Base-by-base conservation (phyloP, 2,329 filamentous ascomycete genomes). In the Stemphylium lycopersici region DNA sequence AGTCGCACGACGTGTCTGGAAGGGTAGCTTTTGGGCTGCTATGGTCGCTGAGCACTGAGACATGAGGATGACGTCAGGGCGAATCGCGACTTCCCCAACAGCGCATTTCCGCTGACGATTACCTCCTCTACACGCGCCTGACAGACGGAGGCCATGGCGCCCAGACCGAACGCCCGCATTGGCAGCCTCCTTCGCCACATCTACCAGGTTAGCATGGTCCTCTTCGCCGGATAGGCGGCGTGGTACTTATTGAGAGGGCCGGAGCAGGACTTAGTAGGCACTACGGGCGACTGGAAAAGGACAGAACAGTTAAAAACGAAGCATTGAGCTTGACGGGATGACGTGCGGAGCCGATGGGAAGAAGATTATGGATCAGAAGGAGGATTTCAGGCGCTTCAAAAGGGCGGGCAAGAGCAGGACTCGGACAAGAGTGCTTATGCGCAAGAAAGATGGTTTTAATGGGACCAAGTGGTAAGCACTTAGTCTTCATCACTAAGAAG, bases 121-220 rank as follows among this genome's bases (percentile, higher is more conserved):
- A 31, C 15, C 34, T 24, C 24, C 18, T 22, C 22, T n/a, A 3
- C 11, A 13, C 36, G 2, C 18, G 40, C 24, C 20, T 15, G 1
- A 16, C 16, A 26, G 22, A 15, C 48, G 34, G 13, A 44, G 15
- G 38, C 6, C 22, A 62, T 61, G 42, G 39, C 55, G 6, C 29
- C 51, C 24, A 47, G 39, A 10, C 15, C 52, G 5, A 61, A 53
- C 5, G 8, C 46, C 7, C 51, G 43, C 13, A 20, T 59, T 11
- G 29, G 43, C 12, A 55, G 47, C 2, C 57, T 66, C 5, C 41
- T 64, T 22, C 56, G 47, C 24, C 61, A 59, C 43, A 64, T 55
- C 2, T 58, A 58, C 20, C 60, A 55, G 37, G 56, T 41, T 1
- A 65, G 63, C 29, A 40, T 63, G 41, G 45, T 63, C 20, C 63